Evolutionary conservation across 176 grass and related monocot species (phyloP).

Genomic region (Elymus sibiricus): DNA sequence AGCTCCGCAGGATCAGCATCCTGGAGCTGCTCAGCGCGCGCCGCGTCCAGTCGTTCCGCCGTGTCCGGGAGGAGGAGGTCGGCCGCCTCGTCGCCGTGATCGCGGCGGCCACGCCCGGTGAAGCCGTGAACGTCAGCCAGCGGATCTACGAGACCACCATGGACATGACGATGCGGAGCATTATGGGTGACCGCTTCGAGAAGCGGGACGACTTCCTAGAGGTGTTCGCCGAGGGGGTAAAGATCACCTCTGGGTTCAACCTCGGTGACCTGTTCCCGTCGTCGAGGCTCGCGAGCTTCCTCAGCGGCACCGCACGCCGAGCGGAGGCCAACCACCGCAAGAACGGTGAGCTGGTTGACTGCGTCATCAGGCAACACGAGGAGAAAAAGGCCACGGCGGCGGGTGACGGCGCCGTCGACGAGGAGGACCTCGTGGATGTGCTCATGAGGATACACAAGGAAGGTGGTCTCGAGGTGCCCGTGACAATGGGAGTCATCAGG

Average conservation of each 20-base stretch:
- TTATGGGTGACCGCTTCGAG: not conserved
- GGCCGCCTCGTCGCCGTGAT: constrained; percentile 1
- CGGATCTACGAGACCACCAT: not conserved
- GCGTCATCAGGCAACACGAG: not conserved
- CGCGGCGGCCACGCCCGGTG: not conserved
- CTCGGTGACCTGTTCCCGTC: not conserved
- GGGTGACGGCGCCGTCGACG: not conserved
- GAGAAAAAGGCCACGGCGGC: not conserved
- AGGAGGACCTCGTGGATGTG: not conserved
- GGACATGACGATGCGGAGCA: not conserved
- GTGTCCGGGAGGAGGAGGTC: constrained; percentile 32
- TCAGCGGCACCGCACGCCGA: not conserved
- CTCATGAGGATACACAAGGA: too few species aligned
- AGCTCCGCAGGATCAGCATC: constrained; percentile 34
- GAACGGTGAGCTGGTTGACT: not conserved
- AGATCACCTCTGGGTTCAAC: not conserved
- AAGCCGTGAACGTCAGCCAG: not conserved
- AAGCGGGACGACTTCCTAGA: not conserved
- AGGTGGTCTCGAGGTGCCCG: too few species aligned
- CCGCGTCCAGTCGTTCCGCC: constrained; percentile 29
- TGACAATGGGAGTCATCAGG: too few species aligned
- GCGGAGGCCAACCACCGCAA: not conserved
- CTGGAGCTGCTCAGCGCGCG: constrained; percentile 31
- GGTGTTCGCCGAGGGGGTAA: not conserved
- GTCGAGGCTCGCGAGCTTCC: not conserved